Evolutionary conservation across 129 eudicot species (phyloP).

Genomic region (Centella asiatica): DNA sequence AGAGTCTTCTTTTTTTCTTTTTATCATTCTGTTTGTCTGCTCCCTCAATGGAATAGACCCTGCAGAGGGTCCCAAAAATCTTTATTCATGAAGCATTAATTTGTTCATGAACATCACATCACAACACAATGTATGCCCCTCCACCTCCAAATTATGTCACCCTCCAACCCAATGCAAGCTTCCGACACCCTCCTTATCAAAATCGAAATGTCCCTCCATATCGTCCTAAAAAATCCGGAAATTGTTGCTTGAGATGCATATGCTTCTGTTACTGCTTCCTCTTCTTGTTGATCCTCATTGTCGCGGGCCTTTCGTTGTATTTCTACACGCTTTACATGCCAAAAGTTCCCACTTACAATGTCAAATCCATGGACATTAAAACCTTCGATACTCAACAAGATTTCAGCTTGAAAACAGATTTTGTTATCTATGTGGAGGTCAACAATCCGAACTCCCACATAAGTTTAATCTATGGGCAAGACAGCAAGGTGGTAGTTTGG

Average conservation of each 20-base stretch:
- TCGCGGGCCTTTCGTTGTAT: constrained; percentile 15
- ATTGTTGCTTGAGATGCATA: constrained; percentile 34
- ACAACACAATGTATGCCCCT: constrained; percentile 15
- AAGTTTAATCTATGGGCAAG: constrained; percentile 35
- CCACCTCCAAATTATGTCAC: constrained; percentile 20
- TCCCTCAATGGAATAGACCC: constrained; percentile 12
- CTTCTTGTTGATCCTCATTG: constrained; percentile 26
- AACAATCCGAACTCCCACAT: constrained; percentile 40
- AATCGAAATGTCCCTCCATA: constrained; percentile 6
- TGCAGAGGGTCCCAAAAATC: constrained; percentile 1
- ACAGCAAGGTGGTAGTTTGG: constrained; percentile 25
- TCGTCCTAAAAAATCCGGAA: constrained; percentile 10
- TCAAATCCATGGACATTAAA: constrained; percentile 22
- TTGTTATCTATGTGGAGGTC: constrained; percentile 26
- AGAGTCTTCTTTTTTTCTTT: constrained; percentile 10
- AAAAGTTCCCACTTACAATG: constrained; percentile 33
- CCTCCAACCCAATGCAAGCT: constrained; percentile 9
- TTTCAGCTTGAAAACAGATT: constrained; percentile 38
- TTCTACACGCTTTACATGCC: constrained; percentile 34
- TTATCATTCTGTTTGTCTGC: constrained; percentile 1
- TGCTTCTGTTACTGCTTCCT: constrained; percentile 46
- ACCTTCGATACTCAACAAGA: constrained; percentile 33
- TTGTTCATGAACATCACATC: background rate
- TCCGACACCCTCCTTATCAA: constrained; percentile 16
- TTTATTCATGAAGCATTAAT: background rate